phyloP scores from a whole-genome alignment of 805 yeast genomes.

The Schizosaccharomyces japonicus region DNA sequence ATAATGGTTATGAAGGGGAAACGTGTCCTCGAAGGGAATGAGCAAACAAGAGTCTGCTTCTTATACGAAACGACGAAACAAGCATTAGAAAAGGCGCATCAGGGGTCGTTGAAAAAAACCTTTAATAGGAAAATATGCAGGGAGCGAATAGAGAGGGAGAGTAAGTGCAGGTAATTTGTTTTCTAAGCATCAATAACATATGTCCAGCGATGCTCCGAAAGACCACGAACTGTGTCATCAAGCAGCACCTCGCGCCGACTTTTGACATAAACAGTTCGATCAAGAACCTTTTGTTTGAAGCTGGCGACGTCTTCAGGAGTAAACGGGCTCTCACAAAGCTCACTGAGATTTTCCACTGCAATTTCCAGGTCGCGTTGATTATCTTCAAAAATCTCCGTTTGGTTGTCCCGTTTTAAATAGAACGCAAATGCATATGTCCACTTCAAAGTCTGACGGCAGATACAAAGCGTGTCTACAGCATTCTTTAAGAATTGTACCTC shows the following conservation, averaged over 20 bases:
- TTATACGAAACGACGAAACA: too few species aligned
- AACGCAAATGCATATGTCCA: slow-evolving; percentile 78
- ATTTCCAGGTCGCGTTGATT: slow-evolving; percentile 40
- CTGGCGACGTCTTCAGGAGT: slow-evolving; percentile 16
- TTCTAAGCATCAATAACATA: slow-evolving; percentile 12
- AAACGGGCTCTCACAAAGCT: slow-evolving; percentile 26
- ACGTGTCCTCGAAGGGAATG: neutral
- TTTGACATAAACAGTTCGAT: slow-evolving; percentile 22
- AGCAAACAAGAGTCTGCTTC: neutral
- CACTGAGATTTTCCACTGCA: slow-evolving; percentile 47
- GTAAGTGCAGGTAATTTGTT: neutral
- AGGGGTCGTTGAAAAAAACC: neutral
- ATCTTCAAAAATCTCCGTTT: slow-evolving; percentile 42
- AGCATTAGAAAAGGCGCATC: neutral
- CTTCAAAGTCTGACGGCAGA: slow-evolving; percentile 53
- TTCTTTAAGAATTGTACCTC: slow-evolving; percentile 68
- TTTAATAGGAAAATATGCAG: neutral
- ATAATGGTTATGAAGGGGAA: too few species aligned
- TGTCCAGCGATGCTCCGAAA: slow-evolving; percentile 19
- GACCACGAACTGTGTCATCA: slow-evolving; percentile 23
- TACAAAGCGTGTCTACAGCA: slow-evolving; percentile 36
- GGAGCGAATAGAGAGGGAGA: neutral
- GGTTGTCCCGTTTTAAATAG: slow-evolving; percentile 29
- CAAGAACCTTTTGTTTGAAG: slow-evolving; percentile 20
- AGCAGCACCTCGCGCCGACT: slow-evolving; percentile 22